Base-by-base conservation (phyloP, 345 rosid species). In the Melastoma malabathricum region DNA sequence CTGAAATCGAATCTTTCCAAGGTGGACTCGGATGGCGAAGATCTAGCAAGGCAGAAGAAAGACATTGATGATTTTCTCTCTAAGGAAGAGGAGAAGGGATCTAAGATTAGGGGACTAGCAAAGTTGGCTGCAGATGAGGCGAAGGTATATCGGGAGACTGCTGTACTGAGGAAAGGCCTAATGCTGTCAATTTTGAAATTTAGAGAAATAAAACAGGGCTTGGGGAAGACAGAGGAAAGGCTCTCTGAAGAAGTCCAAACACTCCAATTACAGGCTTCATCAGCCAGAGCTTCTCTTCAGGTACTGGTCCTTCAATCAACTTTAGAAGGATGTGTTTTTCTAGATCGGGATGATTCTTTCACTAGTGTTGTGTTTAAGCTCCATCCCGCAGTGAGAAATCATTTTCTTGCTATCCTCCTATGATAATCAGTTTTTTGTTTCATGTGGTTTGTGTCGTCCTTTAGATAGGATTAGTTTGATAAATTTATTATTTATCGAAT, bases 221-320 rank as follows among this genome's bases (percentile, higher is more conserved):
- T 82, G 46, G 78, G 72, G 55, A 75, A 72, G 65, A 71, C 65
- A 0, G 89, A 89, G 72, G 83, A 80, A 61, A 78, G 74, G 56
- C 90, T 89, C 65, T 71, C 77, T 22, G 77, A 72, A 67, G 95
- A 82, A 62, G 86, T 89, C 51, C 86, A 74, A 52, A 56, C 13
- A 63, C 76, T 84, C 68, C 92, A 74, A 54, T 73, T 65, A 59
- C 83, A 84, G 55, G 83, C 71, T 72, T 78, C 82, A 27, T 65
- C 79, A 15, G 77, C 79, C 13, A 80, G 89, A 67, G 77, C 76
- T 62, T 73, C 73, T 19, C 55, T 82, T 41, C 81, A 80, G 94
- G 96, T 87, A 53, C 10, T 6, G 58, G 52, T 34, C 41, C 41
- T 34, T 34, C 6, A 34, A 34, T 34, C 2, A 22, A 34, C 12